Conservation (phyloP, 192 early-diverging fungal genomes). For the Thoreauomyces humboldtii region DNA sequence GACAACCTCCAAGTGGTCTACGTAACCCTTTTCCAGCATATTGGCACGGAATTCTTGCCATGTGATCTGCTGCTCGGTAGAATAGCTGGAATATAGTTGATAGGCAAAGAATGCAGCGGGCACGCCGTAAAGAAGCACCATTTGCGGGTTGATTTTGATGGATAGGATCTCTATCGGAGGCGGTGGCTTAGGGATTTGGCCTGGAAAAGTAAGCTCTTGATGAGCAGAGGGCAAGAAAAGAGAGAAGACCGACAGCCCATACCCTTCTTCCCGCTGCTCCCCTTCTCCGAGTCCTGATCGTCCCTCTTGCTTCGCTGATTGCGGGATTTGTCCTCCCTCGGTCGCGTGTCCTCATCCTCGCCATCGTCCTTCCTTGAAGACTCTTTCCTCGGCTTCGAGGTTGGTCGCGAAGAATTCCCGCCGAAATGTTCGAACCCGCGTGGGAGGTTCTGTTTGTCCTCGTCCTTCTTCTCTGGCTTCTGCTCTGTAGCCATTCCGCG, state of each 20-base stretch:
- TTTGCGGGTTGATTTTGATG: slow-evolving; percentile 36
- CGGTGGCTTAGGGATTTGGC: slow-evolving; percentile 1
- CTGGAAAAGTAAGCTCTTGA: background rate
- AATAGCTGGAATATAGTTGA: slow-evolving; percentile 17
- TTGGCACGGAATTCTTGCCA: slow-evolving; percentile 89
- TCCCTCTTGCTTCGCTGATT: background rate
- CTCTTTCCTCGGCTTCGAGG: background rate
- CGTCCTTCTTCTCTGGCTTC: background rate
- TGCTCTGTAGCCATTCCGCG: background rate
- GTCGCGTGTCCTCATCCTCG: background rate
- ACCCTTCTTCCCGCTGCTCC: background rate
- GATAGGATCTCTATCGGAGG: slow-evolving; percentile 5
- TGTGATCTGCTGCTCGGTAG: slow-evolving; percentile 64
- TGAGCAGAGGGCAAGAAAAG: background rate
- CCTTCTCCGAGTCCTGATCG: background rate
- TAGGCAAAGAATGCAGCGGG: slow-evolving; percentile 33
- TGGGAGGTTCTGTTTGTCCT: background rate
- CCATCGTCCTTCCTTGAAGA: background rate
- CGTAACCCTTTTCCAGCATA: slow-evolving; percentile 88
- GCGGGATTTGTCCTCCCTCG: background rate
- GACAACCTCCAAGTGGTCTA: slow-evolving; percentile 84
- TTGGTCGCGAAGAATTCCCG: background rate
- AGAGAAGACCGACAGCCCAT: background rate
- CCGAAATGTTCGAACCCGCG: slow-evolving; percentile 15
- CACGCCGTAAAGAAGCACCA: slow-evolving; percentile 28